Conservation (phyloP, 345 rosid genomes). For the Euphorbia pulcherrima region DNA sequence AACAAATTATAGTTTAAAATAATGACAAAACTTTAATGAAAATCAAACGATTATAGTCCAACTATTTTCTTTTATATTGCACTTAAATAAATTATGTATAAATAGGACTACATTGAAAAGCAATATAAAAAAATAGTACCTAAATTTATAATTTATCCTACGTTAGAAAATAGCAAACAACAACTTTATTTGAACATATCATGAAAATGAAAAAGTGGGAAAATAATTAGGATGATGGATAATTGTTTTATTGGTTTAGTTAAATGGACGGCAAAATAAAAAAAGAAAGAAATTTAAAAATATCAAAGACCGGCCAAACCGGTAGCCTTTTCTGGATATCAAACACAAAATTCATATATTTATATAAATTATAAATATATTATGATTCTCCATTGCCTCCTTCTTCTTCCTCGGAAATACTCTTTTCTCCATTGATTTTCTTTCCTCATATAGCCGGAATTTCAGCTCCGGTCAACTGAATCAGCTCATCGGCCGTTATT, state of each 20-base stretch:
- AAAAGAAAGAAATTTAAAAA: not conserved
- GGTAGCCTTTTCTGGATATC: conserved; percentile 6
- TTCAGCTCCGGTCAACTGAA: conserved; percentile 14
- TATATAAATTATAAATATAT: conserved; percentile 37
- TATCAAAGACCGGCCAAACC: conserved; percentile 29
- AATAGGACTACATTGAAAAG: too few species aligned
- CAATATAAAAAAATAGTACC: too few species aligned
- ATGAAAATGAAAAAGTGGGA: too few species aligned
- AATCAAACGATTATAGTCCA: too few species aligned
- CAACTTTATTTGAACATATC: too few species aligned
- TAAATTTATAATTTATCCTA: too few species aligned
- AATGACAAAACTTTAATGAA: too few species aligned
- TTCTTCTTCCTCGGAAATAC: conserved; percentile 27
- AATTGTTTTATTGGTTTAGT: not conserved
- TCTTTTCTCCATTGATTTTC: conserved; percentile 36
- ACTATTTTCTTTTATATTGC: too few species aligned
- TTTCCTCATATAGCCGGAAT: not conserved
- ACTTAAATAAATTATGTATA: too few species aligned
- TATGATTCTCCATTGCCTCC: conserved; percentile 25
- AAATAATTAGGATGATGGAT: not conserved
- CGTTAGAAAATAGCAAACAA: too few species aligned
- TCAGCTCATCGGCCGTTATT: conserved; percentile 13
- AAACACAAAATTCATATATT: not conserved
- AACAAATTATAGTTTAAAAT: too few species aligned
- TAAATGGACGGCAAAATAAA: not conserved